These are phyloP conservation scores for Anastatica hierochuntica DNA, from an alignment of 345 rosid species.

Conservation along the genomic window DNA sequence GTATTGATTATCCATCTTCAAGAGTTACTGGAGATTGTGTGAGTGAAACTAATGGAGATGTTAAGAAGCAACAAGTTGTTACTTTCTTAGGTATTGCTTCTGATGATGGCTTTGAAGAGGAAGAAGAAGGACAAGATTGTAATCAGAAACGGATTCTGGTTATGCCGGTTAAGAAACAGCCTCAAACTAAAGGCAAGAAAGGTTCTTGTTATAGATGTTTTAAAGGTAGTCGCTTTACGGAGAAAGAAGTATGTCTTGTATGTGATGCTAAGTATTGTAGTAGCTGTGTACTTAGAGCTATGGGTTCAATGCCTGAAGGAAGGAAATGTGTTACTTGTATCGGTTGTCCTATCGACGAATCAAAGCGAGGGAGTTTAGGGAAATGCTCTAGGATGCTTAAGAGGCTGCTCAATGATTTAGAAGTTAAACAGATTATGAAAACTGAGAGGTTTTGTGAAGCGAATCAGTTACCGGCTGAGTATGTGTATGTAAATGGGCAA, in stretches of 20 bases:
- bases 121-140: conserved; percentile 13
- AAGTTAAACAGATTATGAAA: conserved; percentile 87
- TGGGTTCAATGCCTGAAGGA: conserved; percentile 99
- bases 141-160: conserved; percentile 34
- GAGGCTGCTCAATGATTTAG: conserved; percentile 80
- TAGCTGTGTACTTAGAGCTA: conserved; percentile 91
- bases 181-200: conserved; percentile 67
- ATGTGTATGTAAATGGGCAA: conserved; percentile 69
- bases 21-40: conserved; percentile 56
- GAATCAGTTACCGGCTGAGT: conserved; percentile 87
- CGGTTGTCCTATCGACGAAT: conserved; percentile 72
- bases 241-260: conserved; percentile 93
- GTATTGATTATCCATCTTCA: conserved; percentile 83
- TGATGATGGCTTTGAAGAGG: conserved; percentile 44
- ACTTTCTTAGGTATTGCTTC: conserved; percentile 60
- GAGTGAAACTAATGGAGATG: conserved; percentile 35
- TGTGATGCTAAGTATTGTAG: conserved; percentile 92
- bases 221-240: conserved; percentile 81
- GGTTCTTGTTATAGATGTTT: conserved; percentile 86
- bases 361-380: conserved; percentile 61
- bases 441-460: conserved; percentile 86
- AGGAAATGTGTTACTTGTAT: conserved; percentile 95
- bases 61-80: conserved; percentile 48
- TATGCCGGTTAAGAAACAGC: conserved; percentile 37
- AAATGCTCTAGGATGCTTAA: conserved; percentile 94